A percentile compares a stretch with the other conserved stretches of the same genome.
Evolutionary conservation across 75 land plant species (phyloP).

Genomic region (Pseudotsuga menziesii): DNA sequence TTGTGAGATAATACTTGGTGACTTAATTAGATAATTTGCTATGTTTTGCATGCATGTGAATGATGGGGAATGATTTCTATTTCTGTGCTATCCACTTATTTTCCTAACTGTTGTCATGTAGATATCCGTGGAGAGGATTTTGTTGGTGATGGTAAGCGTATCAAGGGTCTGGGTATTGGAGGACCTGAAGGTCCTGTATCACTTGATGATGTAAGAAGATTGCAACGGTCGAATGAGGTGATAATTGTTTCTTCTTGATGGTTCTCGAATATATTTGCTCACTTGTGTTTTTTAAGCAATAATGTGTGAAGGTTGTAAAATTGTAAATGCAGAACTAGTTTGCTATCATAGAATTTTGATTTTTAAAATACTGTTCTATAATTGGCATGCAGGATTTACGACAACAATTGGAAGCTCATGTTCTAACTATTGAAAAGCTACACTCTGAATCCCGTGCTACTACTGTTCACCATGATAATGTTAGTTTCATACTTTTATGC

Average conservation of each 20-base stretch:
- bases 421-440: conserved; percentile 55
- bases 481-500: conserved; percentile 24
- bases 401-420: conserved; percentile 73
- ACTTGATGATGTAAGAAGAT: conserved; percentile 93
- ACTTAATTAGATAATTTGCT: too few relatives aligned
- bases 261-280: too few relatives aligned
- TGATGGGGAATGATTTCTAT: too few relatives aligned
- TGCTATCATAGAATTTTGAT: too few relatives aligned
- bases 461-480: conserved; percentile 65
- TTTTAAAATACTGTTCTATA: too few relatives aligned
- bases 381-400: conserved; percentile 65
- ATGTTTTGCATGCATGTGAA: too few relatives aligned
- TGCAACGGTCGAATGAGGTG: conserved; percentile 93
- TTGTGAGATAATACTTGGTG: too few relatives aligned
- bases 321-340: too few relatives aligned
- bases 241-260: too few relatives aligned
- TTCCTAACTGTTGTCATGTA: background rate
- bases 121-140: conserved; percentile 12
- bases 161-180: conserved; percentile 83
- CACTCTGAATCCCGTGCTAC: conserved; percentile 56
- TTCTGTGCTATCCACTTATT: too few relatives aligned
- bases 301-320: too few relatives aligned
- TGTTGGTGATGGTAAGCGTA: conserved; percentile 52
- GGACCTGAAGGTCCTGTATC: conserved; percentile 85
- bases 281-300: too few relatives aligned